These are phyloP conservation scores for Pseudonitzschia multistriata DNA, from an alignment of 108 stramenopile genomes.

Conservation along the genomic window DNA sequence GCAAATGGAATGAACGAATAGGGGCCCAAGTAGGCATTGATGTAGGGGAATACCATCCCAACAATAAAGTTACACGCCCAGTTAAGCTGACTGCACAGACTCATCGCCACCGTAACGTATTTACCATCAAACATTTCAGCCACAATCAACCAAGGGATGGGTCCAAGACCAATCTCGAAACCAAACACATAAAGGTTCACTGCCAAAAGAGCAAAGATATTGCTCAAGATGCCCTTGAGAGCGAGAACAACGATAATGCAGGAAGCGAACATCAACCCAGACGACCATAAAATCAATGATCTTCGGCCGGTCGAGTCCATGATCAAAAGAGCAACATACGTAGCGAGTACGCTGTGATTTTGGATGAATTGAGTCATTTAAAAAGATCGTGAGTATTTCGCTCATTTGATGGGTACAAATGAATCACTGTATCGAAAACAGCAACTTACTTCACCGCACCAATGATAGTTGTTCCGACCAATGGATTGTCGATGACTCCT, in stretches of 20 bases:
- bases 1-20: conserved; percentile 87
- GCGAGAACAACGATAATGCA: conserved; percentile 69
- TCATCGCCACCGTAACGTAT: conserved; percentile 88
- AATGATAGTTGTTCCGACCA: conserved; percentile 89
- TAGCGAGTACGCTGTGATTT: conserved; percentile 78
- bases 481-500: conserved; percentile 88
- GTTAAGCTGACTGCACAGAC: conserved; percentile 78
- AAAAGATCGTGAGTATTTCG: neutral
- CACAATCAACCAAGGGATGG: conserved; percentile 95
- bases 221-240: conserved; percentile 60
- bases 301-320: conserved; percentile 90
- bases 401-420: too few species aligned
- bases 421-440: too few species aligned
- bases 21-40: conserved; percentile 68
- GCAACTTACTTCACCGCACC: conserved; percentile 67
- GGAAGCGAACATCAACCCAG: conserved; percentile 77
- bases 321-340: conserved; percentile 85
- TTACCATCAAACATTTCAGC: conserved; percentile 91
- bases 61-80: conserved; percentile 94
- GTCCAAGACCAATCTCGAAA: conserved; percentile 97
- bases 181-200: conserved; percentile 86
- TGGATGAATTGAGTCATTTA: neutral
- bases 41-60: conserved; percentile 86
- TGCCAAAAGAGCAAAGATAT: conserved; percentile 64
- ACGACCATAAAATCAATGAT: conserved; percentile 86